These are phyloP conservation scores for Trichosanthes truncata DNA, from an alignment of 306 rosid species.

Conservation along the genomic window DNA sequence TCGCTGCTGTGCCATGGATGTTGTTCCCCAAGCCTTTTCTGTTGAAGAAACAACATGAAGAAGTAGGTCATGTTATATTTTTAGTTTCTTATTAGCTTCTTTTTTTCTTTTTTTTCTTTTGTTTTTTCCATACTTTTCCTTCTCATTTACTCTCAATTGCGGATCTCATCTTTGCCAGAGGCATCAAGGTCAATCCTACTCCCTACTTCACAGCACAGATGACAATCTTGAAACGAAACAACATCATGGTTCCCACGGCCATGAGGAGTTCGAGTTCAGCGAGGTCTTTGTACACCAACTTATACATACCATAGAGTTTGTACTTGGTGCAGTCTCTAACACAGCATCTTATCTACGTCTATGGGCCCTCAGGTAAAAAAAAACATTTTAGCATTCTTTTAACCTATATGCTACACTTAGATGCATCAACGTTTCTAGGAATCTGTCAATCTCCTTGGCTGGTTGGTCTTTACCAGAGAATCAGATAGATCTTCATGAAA, in stretches of 20 bases:
- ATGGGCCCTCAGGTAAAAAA: slow-evolving; percentile 74
- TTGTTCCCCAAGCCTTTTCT: slow-evolving; percentile 78
- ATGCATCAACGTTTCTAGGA: background rate
- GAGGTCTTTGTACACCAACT: slow-evolving; percentile 83
- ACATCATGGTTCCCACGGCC: slow-evolving; percentile 19
- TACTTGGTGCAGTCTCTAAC: slow-evolving; percentile 79
- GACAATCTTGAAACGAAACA: slow-evolving; percentile 39
- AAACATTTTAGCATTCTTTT: background rate
- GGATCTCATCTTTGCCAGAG: slow-evolving; percentile 33
- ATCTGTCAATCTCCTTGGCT: background rate
- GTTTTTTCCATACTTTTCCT: background rate
- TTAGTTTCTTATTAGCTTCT: background rate
- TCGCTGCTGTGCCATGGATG: slow-evolving; percentile 87
- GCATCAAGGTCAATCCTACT: slow-evolving; percentile 60
- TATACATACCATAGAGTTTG: slow-evolving; percentile 83
- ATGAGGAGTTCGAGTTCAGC: slow-evolving; percentile 58
- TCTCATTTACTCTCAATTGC: background rate
- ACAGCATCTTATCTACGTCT: slow-evolving; percentile 82
- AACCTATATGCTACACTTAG: background rate
- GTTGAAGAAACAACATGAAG: slow-evolving; percentile 66
- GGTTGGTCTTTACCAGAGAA: background rate
- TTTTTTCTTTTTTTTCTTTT: background rate
- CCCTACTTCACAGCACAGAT: slow-evolving; percentile 31
- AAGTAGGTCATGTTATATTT: slow-evolving; percentile 25
- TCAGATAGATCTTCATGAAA: background rate